Conservation (phyloP, 176 grass and related monocot genomes). For the Pharus latifolius region DNA sequence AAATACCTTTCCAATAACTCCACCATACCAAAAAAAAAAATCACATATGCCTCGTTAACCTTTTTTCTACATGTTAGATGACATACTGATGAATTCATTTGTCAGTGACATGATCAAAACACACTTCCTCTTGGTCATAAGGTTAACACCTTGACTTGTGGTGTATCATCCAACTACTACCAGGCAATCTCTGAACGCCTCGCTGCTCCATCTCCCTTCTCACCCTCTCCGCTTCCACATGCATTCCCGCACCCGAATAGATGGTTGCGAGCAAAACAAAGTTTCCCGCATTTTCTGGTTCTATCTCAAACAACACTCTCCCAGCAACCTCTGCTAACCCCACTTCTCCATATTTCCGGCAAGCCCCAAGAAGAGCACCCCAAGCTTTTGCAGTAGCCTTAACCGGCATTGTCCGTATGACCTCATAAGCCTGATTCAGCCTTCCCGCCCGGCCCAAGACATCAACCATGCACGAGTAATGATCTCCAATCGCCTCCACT, state of each 20-base stretch:
- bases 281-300: slow-evolving; percentile 63
- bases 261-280: slow-evolving; percentile 56
- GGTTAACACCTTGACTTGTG: slow-evolving; percentile 17
- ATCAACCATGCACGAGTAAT: slow-evolving; percentile 68
- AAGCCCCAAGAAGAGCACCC: slow-evolving; percentile 69
- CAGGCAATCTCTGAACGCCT: slow-evolving; percentile 31
- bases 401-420: slow-evolving; percentile 46
- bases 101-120: no score
- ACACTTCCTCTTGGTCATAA: neutral
- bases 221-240: slow-evolving; percentile 41
- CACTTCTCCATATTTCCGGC: slow-evolving; percentile 55
- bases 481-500: slow-evolving; percentile 34
- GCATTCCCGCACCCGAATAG: slow-evolving; percentile 42
- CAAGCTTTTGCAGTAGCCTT: slow-evolving; percentile 56
- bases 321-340: slow-evolving; percentile 46
- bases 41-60: no score
- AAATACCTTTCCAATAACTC: no score
- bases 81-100: no score
- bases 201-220: slow-evolving; percentile 49
- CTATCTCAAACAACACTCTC: slow-evolving; percentile 46
- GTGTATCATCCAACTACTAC: slow-evolving; percentile 52
- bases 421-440: slow-evolving; percentile 43
- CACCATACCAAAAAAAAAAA: no score
- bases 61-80: no score
- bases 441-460: slow-evolving; percentile 60